Conservation (phyloP, 2,329 filamentous ascomycete genomes). For the Epichloe aotearoae region DNA sequence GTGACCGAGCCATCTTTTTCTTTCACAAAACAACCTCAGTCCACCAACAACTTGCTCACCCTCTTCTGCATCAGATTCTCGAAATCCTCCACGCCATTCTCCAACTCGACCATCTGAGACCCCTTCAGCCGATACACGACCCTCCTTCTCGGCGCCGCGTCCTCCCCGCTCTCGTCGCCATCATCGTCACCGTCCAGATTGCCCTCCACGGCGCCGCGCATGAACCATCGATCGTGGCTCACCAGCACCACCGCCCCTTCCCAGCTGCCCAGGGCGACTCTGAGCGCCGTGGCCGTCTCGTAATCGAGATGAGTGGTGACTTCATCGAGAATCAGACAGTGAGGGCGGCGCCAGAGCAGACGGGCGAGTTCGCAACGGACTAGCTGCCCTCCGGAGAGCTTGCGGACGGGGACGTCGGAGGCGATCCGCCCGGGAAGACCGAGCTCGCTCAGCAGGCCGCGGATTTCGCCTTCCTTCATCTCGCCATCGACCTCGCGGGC, state of each 20-base stretch:
- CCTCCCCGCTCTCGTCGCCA: constrained; percentile 23
- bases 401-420: constrained; percentile 58
- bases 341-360: constrained; percentile 54
- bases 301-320: constrained; percentile 79
- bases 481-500: constrained; percentile 36
- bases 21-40: neutral
- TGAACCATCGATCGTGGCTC: constrained; percentile 72
- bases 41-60: constrained; percentile 30
- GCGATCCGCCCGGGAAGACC: constrained; percentile 58
- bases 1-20: neutral
- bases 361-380: constrained; percentile 52
- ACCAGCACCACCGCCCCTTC: constrained; percentile 65
- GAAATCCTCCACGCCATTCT: constrained; percentile 51
- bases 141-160: constrained; percentile 32
- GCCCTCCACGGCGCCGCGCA: constrained; percentile 50
- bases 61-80: constrained; percentile 49
- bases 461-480: constrained; percentile 53
- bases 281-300: constrained; percentile 61
- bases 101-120: constrained; percentile 41
- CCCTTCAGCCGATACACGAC: constrained; percentile 46
- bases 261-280: constrained; percentile 52
- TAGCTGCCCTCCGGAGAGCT: constrained; percentile 69
- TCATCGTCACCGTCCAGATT: constrained; percentile 22
- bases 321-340: constrained; percentile 65
- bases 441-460: constrained; percentile 53